Evolutionary conservation across 116 monocot species (phyloP).

Genomic region (Phalaenopsis hybrid): DNA sequence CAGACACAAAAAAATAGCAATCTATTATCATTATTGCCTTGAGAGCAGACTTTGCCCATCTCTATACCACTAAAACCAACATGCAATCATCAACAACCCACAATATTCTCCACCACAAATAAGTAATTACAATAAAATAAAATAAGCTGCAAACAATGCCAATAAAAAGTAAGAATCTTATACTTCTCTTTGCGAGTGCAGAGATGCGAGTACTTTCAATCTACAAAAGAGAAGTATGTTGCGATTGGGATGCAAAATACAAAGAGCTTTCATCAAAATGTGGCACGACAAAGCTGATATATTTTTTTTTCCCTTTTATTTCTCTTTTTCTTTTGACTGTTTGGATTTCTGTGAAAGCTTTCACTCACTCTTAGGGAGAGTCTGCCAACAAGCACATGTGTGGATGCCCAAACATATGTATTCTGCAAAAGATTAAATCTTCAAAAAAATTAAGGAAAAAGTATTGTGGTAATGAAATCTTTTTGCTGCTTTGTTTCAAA

Average conservation of each 20-base stretch:
- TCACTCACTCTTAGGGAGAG: not conserved
- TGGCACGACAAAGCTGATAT: not conserved
- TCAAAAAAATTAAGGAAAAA: not conserved
- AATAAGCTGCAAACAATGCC: not conserved
- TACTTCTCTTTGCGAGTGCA: not conserved
- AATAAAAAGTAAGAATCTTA: not conserved
- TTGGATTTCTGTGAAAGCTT: slow-evolving; percentile 2
- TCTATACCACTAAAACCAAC: not conserved
- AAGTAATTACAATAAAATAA: no score
- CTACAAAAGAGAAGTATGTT: not conserved
- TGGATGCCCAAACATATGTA: not conserved
- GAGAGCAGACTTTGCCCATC: not conserved
- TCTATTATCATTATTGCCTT: not conserved
- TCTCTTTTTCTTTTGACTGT: not conserved
- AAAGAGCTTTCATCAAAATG: slow-evolving; percentile 2
- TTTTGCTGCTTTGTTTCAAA: slow-evolving; percentile 1
- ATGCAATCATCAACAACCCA: not conserved
- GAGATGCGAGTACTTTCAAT: not conserved
- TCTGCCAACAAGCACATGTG: slow-evolving; percentile 1
- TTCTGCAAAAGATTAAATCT: not conserved
- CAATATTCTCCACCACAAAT: not conserved
- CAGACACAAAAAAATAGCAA: not conserved
- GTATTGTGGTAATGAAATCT: not conserved
- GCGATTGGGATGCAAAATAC: not conserved
- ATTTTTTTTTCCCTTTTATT: not conserved